Evolutionary conservation across 2,329 filamentous ascomycete genomes (phyloP).

Genomic region (Teratosphaeria pseudoeucalypti): DNA sequence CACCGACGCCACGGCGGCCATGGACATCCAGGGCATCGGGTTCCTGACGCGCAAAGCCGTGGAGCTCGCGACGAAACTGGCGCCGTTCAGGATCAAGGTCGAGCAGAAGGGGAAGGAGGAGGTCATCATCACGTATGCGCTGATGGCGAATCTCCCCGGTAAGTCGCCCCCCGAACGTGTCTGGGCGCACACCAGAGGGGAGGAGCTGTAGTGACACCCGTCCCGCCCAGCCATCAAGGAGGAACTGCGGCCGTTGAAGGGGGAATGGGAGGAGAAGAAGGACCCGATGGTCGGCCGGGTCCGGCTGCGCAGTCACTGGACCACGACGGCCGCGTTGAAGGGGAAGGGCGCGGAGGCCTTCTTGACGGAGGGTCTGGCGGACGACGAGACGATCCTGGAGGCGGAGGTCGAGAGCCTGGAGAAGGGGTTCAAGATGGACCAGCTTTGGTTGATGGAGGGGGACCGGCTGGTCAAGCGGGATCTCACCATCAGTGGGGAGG

Average conservation of each 20-base stretch:
- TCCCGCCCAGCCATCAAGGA: neutral
- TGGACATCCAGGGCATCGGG: constrained; percentile 4
- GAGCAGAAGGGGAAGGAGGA: neutral
- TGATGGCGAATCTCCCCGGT: neutral
- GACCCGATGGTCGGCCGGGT: constrained; percentile 2
- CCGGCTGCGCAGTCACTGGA: constrained; percentile 1
- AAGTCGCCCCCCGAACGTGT: neutral
- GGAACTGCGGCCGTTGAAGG: constrained; percentile 2
- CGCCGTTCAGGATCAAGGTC: constrained; percentile 2
- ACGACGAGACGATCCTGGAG: constrained; percentile 7
- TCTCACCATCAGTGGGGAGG: constrained; percentile 6
- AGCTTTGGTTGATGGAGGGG: constrained; percentile 13
- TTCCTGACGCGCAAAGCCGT: constrained; percentile 2
- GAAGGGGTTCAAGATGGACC: constrained; percentile 3
- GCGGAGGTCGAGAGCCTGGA: constrained; percentile 8
- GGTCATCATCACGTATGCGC: constrained; percentile 1
- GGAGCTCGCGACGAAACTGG: neutral
- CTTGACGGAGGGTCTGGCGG: constrained; percentile 9
- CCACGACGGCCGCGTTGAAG: neutral
- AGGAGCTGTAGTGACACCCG: neutral
- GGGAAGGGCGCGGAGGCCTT: constrained; percentile 1
- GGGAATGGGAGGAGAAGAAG: constrained; percentile 3
- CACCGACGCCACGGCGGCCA: constrained; percentile 2
- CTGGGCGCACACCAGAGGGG: too few species aligned
- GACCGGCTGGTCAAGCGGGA: constrained; percentile 11